Percentiles rank a stretch among this genome's conserved stretches.
Conservation (phyloP, 306 rosid genomes). For the Cicer bijugum region DNA sequence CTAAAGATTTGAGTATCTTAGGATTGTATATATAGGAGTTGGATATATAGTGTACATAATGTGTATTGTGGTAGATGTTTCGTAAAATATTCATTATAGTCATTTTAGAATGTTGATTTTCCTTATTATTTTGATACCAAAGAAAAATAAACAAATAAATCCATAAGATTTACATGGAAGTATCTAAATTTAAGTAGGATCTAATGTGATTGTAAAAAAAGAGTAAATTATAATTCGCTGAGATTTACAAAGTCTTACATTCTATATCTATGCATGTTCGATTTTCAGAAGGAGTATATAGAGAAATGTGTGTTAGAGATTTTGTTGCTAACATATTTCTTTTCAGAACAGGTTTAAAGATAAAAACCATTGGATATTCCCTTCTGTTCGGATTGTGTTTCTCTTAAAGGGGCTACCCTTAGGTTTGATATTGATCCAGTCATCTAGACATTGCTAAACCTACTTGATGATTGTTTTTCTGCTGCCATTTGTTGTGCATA, state of each 20-base stretch:
- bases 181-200: not conserved
- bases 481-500: not conserved
- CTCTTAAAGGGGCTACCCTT: too few species aligned
- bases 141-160: not conserved
- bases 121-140: not conserved
- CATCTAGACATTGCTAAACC: not conserved
- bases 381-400: too few species aligned
- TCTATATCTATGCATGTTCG: not conserved
- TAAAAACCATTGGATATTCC: not conserved
- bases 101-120: constrained; percentile 28
- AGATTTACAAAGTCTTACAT: constrained; percentile 1
- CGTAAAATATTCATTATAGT: constrained; percentile 13
- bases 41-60: constrained; percentile 42
- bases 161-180: constrained; percentile 12
- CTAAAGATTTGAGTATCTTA: constrained; percentile 26
- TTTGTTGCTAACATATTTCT: too few species aligned
- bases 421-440: not conserved
- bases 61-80: constrained; percentile 26
- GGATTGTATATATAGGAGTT: constrained; percentile 37
- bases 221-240: not conserved
- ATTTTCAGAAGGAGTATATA: too few species aligned
- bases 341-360: not conserved
- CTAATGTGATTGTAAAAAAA: too few species aligned
- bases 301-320: too few species aligned
- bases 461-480: not conserved